Evolutionary conservation across 208 protist genomes (phyloP).

Genomic region (Leptomonas seymouri): DNA sequence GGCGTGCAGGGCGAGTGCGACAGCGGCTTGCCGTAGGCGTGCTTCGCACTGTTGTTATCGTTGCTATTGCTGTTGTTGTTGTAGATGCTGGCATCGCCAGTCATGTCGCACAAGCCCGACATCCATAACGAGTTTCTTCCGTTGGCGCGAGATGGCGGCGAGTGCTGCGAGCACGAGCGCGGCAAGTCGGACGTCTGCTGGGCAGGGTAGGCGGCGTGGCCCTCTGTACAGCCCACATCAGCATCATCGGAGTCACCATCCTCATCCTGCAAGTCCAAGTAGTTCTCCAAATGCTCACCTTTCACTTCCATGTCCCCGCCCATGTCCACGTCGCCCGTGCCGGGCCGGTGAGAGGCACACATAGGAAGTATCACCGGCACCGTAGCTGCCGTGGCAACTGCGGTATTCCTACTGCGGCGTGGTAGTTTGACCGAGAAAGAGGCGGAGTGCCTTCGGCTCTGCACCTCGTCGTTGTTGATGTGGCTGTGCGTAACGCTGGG

Average conservation of each 20-base stretch:
- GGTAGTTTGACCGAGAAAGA: constrained; percentile 9
- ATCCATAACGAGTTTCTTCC: constrained; percentile 8
- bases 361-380: constrained; percentile 2
- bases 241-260: constrained; percentile 5
- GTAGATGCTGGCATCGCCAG: not conserved
- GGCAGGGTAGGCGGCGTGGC: not conserved
- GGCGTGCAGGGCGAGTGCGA: constrained; percentile 4
- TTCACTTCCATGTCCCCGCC: constrained; percentile 11
- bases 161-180: constrained; percentile 11
- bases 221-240: not conserved
- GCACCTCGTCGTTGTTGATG: not conserved
- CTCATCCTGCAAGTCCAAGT: constrained; percentile 19
- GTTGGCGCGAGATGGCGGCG: not conserved
- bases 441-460: not conserved
- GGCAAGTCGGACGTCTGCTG: not conserved
- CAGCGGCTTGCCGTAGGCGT: not conserved
- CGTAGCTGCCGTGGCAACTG: constrained; percentile 9
- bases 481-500: constrained; percentile 3
- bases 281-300: constrained; percentile 13
- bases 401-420: not conserved
- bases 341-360: constrained; percentile 3
- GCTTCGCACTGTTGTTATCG: not conserved
- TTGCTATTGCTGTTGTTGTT: not conserved
- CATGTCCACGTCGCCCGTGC: not conserved
- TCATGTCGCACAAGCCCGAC: constrained; percentile 4